phyloP scores from a whole-genome alignment of 495 filamentous ascomycete species.

The Tuber indicum region DNA sequence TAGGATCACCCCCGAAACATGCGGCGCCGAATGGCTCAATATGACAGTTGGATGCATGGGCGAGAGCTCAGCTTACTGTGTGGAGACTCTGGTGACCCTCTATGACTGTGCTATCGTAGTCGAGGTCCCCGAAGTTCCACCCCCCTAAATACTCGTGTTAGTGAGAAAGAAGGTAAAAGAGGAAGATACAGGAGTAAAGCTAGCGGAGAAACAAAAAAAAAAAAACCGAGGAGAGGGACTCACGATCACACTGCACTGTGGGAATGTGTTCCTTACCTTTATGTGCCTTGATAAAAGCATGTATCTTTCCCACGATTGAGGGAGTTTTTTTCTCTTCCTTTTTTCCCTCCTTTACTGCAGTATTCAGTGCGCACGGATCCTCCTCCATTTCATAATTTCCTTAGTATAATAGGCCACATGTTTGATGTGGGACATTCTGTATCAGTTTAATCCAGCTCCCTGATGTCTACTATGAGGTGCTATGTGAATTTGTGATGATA shows the following conservation, averaged over 20 bases:
- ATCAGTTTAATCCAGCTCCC: background rate
- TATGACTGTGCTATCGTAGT: constrained; percentile 17
- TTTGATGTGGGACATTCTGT: background rate
- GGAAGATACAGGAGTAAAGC: background rate
- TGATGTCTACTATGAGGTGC: background rate
- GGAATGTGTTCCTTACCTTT: background rate
- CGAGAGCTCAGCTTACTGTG: constrained; percentile 23
- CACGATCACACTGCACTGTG: constrained; percentile 2
- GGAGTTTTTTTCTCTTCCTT: background rate
- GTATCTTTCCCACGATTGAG: background rate
- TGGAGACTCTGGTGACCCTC: constrained; percentile 27
- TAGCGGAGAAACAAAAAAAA: background rate
- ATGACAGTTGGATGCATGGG: constrained; percentile 34
- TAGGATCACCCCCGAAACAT: constrained; percentile 21
- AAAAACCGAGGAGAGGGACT: background rate
- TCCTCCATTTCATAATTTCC: background rate
- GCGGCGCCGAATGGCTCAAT: constrained; percentile 27
- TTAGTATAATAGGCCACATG: background rate
- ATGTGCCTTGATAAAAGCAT: background rate
- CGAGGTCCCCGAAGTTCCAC: constrained; percentile 9
- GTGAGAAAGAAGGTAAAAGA: background rate
- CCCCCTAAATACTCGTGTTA: background rate
- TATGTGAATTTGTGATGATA: background rate
- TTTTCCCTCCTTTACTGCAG: background rate
- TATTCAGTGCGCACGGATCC: background rate